These are phyloP conservation scores for Blastomyces silverae DNA, from an alignment of 2,329 filamentous ascomycete species.

Conservation along the genomic window DNA sequence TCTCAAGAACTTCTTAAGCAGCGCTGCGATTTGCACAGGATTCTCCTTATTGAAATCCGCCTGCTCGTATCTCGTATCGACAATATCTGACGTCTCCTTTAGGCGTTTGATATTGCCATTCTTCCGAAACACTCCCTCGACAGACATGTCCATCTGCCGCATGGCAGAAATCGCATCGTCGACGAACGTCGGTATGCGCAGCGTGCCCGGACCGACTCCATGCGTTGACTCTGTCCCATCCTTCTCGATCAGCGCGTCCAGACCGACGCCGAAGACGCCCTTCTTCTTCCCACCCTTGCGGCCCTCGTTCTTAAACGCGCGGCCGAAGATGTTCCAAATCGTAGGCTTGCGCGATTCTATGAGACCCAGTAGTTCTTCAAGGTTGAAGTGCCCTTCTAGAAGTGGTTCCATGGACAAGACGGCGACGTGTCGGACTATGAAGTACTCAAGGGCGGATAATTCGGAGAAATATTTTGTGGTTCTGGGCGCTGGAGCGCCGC, in stretches of 20 bases:
- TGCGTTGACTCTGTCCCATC: constrained; percentile 97
- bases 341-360: constrained; percentile 91
- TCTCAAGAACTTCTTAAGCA: constrained; percentile 90
- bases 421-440: constrained; percentile 91
- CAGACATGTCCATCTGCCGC: constrained; percentile 97
- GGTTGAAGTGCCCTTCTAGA: constrained; percentile 80
- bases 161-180: constrained; percentile 91
- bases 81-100: constrained; percentile 74
- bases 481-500: constrained; percentile 49
- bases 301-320: constrained; percentile 80
- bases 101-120: constrained; percentile 97
- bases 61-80: constrained; percentile 78
- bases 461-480: constrained; percentile 90
- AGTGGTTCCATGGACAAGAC: constrained; percentile 92
- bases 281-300: constrained; percentile 75
- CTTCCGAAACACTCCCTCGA: constrained; percentile 97
- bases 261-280: constrained; percentile 81
- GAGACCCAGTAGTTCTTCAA: constrained; percentile 84
- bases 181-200: constrained; percentile 89
- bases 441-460: constrained; percentile 89
- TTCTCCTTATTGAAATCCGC: constrained; percentile 83
- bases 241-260: constrained; percentile 83
- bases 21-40: constrained; percentile 85
- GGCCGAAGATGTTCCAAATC: constrained; percentile 97
- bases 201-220: constrained; percentile 82